Conservation (phyloP, 768 basidiomycete species). For the Amanita exitialis region DNA sequence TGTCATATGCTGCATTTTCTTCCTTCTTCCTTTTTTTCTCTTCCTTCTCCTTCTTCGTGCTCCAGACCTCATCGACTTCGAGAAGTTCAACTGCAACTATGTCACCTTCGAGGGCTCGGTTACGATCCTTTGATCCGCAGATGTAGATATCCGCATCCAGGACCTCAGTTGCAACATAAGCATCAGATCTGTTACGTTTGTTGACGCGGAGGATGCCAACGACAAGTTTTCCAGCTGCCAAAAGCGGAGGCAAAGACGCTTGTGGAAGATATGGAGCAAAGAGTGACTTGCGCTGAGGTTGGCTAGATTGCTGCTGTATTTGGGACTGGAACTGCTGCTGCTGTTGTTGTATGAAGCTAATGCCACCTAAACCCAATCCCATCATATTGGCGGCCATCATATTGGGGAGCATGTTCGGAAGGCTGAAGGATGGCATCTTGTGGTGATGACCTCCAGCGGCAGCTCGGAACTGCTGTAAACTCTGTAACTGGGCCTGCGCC, state of each 20-base stretch:
- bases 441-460: conserved; percentile 91
- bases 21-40: conserved; percentile 99
- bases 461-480: conserved; percentile 93
- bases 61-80: conserved; percentile 97
- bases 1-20: conserved; percentile 92
- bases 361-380: conserved; percentile 75
- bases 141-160: conserved; percentile 99
- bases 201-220: conserved; percentile 96
- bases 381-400: conserved; percentile 97
- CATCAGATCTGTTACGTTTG: conserved; percentile 97
- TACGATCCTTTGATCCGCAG: conserved; percentile 97
- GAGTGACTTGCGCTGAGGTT: conserved; percentile 94
- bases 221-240: conserved; percentile 95
- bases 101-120: conserved; percentile 95
- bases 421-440: conserved; percentile 96
- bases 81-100: conserved; percentile 97
- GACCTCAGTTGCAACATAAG: conserved; percentile 97
- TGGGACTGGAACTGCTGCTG: conserved; percentile 95
- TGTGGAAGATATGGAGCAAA: conserved; percentile 99
- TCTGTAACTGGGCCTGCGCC: conserved; percentile 93
- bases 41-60: conserved; percentile 99
- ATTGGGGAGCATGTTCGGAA: conserved; percentile 96
- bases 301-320: conserved; percentile 83
- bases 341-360: conserved; percentile 84
- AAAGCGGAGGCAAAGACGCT: conserved; percentile 90